Evolutionary conservation across 768 basidiomycete species (phyloP).

Genomic region (Pholiota conissans): DNA sequence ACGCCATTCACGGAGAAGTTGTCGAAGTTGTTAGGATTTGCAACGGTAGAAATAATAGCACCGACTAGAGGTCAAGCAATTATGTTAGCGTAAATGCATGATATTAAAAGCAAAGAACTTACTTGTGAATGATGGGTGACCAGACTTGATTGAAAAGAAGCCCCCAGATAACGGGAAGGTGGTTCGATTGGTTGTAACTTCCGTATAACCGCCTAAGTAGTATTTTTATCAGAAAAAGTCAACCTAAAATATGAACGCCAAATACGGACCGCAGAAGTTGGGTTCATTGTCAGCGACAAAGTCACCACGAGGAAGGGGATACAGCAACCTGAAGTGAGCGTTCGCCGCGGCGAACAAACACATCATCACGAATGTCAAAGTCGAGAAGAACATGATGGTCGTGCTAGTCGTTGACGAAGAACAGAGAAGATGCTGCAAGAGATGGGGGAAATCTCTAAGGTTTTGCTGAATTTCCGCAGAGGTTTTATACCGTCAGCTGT

Average conservation of each 20-base stretch:
- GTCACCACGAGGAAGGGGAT: slow-evolving; percentile 65
- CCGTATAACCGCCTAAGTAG: slow-evolving; percentile 56
- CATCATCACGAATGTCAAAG: slow-evolving; percentile 19
- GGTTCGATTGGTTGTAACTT: slow-evolving; percentile 54
- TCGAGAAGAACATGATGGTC: slow-evolving; percentile 31
- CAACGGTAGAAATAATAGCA: slow-evolving; percentile 53
- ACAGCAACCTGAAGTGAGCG: slow-evolving; percentile 78
- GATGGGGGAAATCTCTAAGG: not conserved
- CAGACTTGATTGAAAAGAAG: slow-evolving; percentile 56
- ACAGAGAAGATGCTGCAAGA: not conserved
- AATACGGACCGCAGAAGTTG: slow-evolving; percentile 61
- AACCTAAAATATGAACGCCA: not conserved
- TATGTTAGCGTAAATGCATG: too few relatives aligned
- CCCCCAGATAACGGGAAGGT: slow-evolving; percentile 67
- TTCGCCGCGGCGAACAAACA: slow-evolving; percentile 41
- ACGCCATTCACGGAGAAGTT: slow-evolving; percentile 49
- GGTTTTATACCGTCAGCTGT: not conserved
- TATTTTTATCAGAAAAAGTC: not conserved
- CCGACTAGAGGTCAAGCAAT: slow-evolving; percentile 44
- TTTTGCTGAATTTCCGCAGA: not conserved
- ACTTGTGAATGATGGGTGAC: slow-evolving; percentile 60
- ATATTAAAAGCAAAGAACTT: slow-evolving; percentile 15
- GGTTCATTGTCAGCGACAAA: slow-evolving; percentile 59
- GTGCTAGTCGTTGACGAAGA: not conserved
- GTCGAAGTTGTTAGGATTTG: slow-evolving; percentile 60